Evolutionary conservation across 1,284 basidiomycete genomes (phyloP).

Genomic region (Ceratobasidium papillatum): DNA sequence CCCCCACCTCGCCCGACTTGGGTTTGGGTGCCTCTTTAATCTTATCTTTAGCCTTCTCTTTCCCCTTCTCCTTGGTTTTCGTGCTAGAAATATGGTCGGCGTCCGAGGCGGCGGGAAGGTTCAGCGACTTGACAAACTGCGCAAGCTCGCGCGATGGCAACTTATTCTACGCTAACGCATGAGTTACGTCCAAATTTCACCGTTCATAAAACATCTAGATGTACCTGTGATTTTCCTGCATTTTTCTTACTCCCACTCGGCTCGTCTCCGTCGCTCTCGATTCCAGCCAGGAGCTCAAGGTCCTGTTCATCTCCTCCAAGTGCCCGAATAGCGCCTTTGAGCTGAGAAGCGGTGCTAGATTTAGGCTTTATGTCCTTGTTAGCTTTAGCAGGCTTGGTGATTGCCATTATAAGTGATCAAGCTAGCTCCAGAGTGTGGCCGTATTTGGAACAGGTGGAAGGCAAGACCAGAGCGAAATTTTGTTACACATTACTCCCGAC

Average conservation of each 20-base stretch:
- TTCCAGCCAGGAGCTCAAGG: slow-evolving; percentile 57
- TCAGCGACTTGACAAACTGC: slow-evolving; percentile 37
- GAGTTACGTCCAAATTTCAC: background rate
- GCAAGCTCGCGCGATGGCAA: slow-evolving; percentile 48
- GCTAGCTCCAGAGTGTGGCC: background rate
- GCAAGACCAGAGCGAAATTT: slow-evolving; percentile 31
- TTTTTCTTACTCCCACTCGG: slow-evolving; percentile 50
- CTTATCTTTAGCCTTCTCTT: slow-evolving; percentile 47
- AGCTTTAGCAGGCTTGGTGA: slow-evolving; percentile 20
- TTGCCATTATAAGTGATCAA: slow-evolving; percentile 9
- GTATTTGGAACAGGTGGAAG: background rate
- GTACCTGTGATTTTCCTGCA: slow-evolving; percentile 45
- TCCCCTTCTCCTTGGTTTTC: background rate
- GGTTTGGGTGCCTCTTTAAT: background rate
- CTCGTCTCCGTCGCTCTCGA: slow-evolving; percentile 55
- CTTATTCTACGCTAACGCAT: background rate
- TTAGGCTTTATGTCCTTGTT: background rate
- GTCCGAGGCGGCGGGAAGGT: slow-evolving; percentile 16
- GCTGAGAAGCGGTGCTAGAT: background rate
- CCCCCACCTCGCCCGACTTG: background rate
- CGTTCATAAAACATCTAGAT: background rate
- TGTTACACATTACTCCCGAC: slow-evolving; percentile 29
- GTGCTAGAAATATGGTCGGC: background rate
- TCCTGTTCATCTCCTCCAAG: slow-evolving; percentile 64
- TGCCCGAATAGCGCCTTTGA: slow-evolving; percentile 51